A percentile compares a stretch with the other conserved stretches of the same genome.
Conservation (phyloP, 306 rosid genomes). For the Lablab purpureus region DNA sequence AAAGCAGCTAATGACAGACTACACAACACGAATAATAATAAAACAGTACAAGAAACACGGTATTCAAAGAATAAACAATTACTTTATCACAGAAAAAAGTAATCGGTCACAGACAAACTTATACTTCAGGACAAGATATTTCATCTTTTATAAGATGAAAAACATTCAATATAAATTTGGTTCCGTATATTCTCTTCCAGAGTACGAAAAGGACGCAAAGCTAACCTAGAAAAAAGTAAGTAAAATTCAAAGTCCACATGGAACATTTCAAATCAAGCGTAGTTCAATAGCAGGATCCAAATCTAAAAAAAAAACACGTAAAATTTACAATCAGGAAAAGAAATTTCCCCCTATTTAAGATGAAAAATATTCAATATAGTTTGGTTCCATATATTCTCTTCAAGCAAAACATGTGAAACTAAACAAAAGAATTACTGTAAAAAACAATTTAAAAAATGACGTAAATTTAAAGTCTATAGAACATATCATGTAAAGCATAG, state of each 20-base stretch:
- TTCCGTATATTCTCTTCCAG: not conserved
- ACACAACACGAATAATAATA: not conserved
- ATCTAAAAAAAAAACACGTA: not conserved
- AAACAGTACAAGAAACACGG: not conserved
- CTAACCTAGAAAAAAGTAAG: not conserved
- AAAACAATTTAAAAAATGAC: not conserved
- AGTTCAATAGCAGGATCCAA: not conserved
- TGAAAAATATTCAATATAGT: not conserved
- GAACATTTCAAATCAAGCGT: not conserved
- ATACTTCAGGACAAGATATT: not conserved
- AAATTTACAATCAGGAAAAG: not conserved
- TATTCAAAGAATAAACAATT: not conserved
- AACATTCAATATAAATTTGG: not conserved
- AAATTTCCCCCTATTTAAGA: not conserved
- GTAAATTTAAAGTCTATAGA: not conserved
- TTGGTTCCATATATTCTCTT: not conserved
- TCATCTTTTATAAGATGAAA: not conserved
- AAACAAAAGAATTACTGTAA: conserved; percentile 13
- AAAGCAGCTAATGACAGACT: not conserved
- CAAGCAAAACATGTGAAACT: not conserved
- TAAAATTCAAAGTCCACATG: not conserved
- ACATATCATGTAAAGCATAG: not conserved
- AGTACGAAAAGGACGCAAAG: not conserved
- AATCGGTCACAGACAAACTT: not conserved
- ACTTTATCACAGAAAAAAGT: not conserved